These are phyloP conservation scores for Ogataea kodamae DNA, from an alignment of 805 yeast genomes.

Conservation along the genomic window DNA sequence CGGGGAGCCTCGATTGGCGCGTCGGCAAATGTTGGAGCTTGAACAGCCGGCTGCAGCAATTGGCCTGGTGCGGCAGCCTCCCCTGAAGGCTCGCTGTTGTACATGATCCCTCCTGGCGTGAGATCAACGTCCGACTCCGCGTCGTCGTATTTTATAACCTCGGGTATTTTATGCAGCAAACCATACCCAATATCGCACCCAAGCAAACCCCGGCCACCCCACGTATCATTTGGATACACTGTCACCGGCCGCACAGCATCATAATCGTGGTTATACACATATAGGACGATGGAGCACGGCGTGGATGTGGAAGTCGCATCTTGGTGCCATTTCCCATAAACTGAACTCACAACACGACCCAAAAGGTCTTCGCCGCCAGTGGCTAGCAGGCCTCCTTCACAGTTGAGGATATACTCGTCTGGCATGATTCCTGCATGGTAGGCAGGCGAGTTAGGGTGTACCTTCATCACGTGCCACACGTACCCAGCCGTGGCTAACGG, in stretches of 20 bases:
- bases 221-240: slow-evolving; percentile 62
- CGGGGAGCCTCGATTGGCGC: slow-evolving; percentile 12
- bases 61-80: slow-evolving; percentile 7
- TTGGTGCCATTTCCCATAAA: slow-evolving; percentile 35
- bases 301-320: slow-evolving; percentile 27
- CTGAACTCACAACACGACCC: slow-evolving; percentile 60
- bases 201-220: slow-evolving; percentile 82
- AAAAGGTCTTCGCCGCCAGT: slow-evolving; percentile 84
- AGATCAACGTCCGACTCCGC: slow-evolving; percentile 21
- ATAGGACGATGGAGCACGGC: slow-evolving; percentile 44
- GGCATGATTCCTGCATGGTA: slow-evolving; percentile 78
- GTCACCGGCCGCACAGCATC: slow-evolving; percentile 85
- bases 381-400: slow-evolving; percentile 78
- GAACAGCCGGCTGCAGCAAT: slow-evolving; percentile 20
- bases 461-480: slow-evolving; percentile 81
- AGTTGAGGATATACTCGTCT: slow-evolving; percentile 85
- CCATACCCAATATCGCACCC: slow-evolving; percentile 98
- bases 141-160: slow-evolving; percentile 42
- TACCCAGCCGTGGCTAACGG: slow-evolving; percentile 72
- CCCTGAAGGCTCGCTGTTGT: slow-evolving; percentile 9
- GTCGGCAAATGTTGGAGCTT: slow-evolving; percentile 24
- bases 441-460: slow-evolving; percentile 78
- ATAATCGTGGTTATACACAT: slow-evolving; percentile 85
- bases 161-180: slow-evolving; percentile 68
- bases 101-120: slow-evolving; percentile 27